Evolutionary conservation across 345 rosid genomes (phyloP), one percentile per base, ranked within the genome.

Genomic region (Brassica nigra): DNA sequence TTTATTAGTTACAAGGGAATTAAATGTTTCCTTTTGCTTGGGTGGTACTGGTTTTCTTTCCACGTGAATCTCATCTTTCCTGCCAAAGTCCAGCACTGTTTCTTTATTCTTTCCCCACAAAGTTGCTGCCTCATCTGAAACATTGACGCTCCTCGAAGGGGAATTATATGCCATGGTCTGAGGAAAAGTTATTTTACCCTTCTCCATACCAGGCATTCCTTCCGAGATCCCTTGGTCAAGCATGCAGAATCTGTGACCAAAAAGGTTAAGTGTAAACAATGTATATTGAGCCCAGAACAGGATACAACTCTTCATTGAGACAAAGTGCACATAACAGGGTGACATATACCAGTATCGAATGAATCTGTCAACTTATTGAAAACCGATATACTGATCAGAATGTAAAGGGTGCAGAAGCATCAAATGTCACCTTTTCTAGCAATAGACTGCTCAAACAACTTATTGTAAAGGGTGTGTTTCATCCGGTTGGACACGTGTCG

Each of bases 291-390:
- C 82, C 82, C 73, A 82, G 88, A 86, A 92, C 97, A 85, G 96
- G 88, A 86, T 87, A 95, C 72, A 88, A 85, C 84, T 89, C 91
- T 89, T 95, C 98, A 81, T 59, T 88, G 77, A 95, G 97, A 84
- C 98, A 90, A 67, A 91, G 98, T 95, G 86, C 80, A 67, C 90
- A 86, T 64, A 81, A 84, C 31, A 80, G 77, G 71, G 72, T 77
- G 80, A 79, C 61, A 86, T 62, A 75, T 65, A 63, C 55, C 42
- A 80, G 75, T 28, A 81, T 84, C 59, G 71, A 84, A 75, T 49
- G 67, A 77, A 72, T 70, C 62, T 75, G 42, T 33, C 8, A 68
- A 44, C 76, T 63, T 62, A 74, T 29, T 68, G 55, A 61, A 78
- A 73, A 70, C 65, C 61, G 70, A 72, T 27, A 70, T 61, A 76